Evolutionary conservation across 2,329 filamentous ascomycete genomes (phyloP).

Genomic region (Calcarisporium arbuscula): DNA sequence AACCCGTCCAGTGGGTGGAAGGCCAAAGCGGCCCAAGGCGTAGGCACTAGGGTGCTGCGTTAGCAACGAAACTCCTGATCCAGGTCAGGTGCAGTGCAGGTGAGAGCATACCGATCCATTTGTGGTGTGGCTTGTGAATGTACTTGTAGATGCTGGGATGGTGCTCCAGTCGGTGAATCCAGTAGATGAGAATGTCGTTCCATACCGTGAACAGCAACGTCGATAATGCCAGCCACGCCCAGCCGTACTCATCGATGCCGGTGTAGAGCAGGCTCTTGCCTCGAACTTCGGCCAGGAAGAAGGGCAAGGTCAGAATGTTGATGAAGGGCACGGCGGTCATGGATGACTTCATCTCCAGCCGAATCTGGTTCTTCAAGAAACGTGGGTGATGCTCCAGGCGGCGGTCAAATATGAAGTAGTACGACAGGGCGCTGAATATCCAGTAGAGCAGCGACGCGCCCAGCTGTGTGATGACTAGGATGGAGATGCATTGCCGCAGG

Average conservation of each 20-base stretch:
- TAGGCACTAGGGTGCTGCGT: slow-evolving; percentile 66
- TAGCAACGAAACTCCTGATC: too few relatives aligned
- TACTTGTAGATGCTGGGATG: slow-evolving; percentile 41
- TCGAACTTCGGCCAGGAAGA: slow-evolving; percentile 77
- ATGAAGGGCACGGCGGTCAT: slow-evolving; percentile 73
- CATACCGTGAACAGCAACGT: slow-evolving; percentile 36
- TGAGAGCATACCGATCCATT: slow-evolving; percentile 44
- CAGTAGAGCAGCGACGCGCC: slow-evolving; percentile 68
- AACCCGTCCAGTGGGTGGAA: slow-evolving; percentile 95
- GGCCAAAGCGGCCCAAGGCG: slow-evolving; percentile 83
- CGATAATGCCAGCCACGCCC: slow-evolving; percentile 31
- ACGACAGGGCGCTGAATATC: slow-evolving; percentile 69
- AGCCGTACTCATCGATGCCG: slow-evolving; percentile 52
- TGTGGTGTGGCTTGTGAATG: slow-evolving; percentile 42
- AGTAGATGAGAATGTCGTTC: slow-evolving; percentile 41
- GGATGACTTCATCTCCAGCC: slow-evolving; percentile 64
- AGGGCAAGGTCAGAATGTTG: slow-evolving; percentile 71
- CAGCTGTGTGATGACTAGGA: slow-evolving; percentile 69
- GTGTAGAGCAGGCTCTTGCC: slow-evolving; percentile 88
- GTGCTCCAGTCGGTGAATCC: slow-evolving; percentile 40
- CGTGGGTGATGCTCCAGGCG: slow-evolving; percentile 39
- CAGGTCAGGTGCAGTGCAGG: too few relatives aligned
- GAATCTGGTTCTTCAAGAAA: slow-evolving; percentile 41
- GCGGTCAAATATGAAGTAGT: slow-evolving; percentile 56
- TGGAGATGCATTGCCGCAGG: slow-evolving; percentile 64